Percentiles rank a stretch among this genome's conserved stretches.
phyloP scores from a whole-genome alignment of 129 eudicot genomes.

The Artemisia argyi region DNA sequence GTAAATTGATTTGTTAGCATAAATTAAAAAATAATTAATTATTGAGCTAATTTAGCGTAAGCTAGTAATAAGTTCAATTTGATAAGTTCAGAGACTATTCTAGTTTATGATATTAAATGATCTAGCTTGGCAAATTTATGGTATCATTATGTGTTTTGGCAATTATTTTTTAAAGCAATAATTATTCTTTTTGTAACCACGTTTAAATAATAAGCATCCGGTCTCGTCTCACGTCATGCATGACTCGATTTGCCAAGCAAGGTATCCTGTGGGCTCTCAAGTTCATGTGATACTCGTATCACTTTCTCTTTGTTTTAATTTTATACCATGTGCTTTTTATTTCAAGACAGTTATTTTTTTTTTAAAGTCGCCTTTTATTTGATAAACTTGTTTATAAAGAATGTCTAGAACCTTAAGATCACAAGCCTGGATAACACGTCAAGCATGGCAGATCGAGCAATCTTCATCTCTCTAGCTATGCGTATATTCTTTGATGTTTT shows the following conservation, averaged over 20 bases:
- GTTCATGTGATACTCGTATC: neutral
- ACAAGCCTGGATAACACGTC: too few relatives aligned
- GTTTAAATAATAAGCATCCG: slow-evolving; percentile 12
- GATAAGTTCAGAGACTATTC: neutral
- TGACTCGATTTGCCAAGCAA: slow-evolving; percentile 19
- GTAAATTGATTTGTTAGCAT: too few relatives aligned
- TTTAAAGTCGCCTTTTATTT: neutral
- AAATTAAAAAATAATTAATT: too few relatives aligned
- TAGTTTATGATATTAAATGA: neutral
- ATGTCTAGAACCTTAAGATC: too few relatives aligned
- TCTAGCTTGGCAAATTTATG: neutral
- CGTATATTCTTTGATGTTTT: too few relatives aligned
- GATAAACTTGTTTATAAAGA: neutral
- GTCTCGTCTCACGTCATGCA: slow-evolving; percentile 35
- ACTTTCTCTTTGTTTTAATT: neutral
- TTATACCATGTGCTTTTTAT: neutral
- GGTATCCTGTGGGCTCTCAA: neutral
- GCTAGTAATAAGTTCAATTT: neutral
- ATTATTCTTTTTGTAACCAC: slow-evolving; percentile 13
- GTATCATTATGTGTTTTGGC: neutral
- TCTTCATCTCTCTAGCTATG: too few relatives aligned
- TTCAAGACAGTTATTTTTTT: neutral
- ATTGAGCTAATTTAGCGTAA: neutral
- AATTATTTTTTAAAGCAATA: neutral
- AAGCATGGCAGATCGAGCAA: too few relatives aligned